These are phyloP conservation scores for Trichoderma orchidacearum DNA, from an alignment of 495 filamentous ascomycete species.

Conservation along the genomic window DNA sequence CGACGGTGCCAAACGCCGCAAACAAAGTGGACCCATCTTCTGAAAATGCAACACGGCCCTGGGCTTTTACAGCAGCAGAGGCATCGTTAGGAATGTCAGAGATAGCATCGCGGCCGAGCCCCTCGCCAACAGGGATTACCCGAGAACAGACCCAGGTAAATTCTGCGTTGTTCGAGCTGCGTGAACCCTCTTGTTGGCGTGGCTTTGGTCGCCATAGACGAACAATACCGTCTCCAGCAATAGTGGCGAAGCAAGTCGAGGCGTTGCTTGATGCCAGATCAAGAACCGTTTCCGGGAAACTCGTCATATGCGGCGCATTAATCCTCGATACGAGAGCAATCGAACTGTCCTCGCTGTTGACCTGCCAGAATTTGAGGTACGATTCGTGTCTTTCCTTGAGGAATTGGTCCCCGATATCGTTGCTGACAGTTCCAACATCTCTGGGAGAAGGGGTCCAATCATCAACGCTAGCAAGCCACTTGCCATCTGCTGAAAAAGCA, in stretches of 20 bases:
- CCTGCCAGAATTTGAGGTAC: constrained; percentile 84
- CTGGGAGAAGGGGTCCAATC: constrained; percentile 73
- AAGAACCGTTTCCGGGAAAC: constrained; percentile 43
- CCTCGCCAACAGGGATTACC: constrained; percentile 38
- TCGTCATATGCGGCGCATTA: constrained; percentile 60
- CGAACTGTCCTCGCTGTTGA: constrained; percentile 41
- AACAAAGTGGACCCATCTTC: constrained; percentile 81
- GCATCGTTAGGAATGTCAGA: constrained; percentile 6
- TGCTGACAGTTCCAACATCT: constrained; percentile 25
- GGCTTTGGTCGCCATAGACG: constrained; percentile 64
- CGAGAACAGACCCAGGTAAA: constrained; percentile 62
- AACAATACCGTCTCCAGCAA: constrained; percentile 66
- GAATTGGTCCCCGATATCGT: constrained; percentile 18
- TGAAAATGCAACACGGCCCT: constrained; percentile 55
- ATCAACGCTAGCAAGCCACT: constrained; percentile 87
- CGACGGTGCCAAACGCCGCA: constrained; percentile 27
- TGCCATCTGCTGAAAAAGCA: constrained; percentile 59
- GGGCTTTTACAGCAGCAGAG: constrained; percentile 8
- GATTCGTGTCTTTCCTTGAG: constrained; percentile 49
- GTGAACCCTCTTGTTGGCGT: constrained; percentile 47
- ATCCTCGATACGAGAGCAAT: constrained; percentile 73
- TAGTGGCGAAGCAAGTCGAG: constrained; percentile 58
- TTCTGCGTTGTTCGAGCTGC: constrained; percentile 34
- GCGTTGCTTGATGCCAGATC: constrained; percentile 55
- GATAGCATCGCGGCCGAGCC: constrained; percentile 21